Percentiles rank a stretch among this genome's conserved stretches.
These are phyloP conservation scores for Quercus phellos DNA, from an alignment of 331 rosid species.

Conservation along the genomic window DNA sequence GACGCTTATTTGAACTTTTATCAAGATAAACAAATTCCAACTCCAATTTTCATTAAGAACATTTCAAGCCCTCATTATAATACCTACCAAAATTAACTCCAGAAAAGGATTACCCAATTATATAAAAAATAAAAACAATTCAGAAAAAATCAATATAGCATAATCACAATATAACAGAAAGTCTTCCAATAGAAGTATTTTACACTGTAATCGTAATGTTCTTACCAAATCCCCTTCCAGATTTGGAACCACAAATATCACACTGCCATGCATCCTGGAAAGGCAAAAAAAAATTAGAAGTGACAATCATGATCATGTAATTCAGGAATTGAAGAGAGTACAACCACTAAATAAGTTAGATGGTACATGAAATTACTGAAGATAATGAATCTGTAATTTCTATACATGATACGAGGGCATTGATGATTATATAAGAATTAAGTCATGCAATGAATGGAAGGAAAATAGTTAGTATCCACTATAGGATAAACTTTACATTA, in stretches of 20 bases:
- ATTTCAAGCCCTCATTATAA: neutral
- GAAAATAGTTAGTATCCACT: neutral
- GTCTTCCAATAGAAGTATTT: neutral
- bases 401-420: neutral
- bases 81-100: neutral
- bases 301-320: neutral
- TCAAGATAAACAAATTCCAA: neutral
- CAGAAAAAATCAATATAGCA: neutral
- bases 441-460: neutral
- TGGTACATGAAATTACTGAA: neutral
- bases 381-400: neutral
- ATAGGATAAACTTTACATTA: neutral
- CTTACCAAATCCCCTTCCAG: slow-evolving; percentile 98
- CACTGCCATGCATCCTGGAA: slow-evolving; percentile 94
- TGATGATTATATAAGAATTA: neutral
- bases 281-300: neutral
- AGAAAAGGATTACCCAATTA: neutral
- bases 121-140: neutral
- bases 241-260: slow-evolving; percentile 85
- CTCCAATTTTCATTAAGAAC: neutral
- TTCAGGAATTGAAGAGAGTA: neutral
- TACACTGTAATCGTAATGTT: neutral
- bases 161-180: neutral
- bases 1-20: neutral
- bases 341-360: neutral